Percentiles rank a stretch among this genome's conserved stretches.
These are phyloP conservation scores for Vicia faba DNA, from an alignment of 306 rosid species.

Conservation along the genomic window DNA sequence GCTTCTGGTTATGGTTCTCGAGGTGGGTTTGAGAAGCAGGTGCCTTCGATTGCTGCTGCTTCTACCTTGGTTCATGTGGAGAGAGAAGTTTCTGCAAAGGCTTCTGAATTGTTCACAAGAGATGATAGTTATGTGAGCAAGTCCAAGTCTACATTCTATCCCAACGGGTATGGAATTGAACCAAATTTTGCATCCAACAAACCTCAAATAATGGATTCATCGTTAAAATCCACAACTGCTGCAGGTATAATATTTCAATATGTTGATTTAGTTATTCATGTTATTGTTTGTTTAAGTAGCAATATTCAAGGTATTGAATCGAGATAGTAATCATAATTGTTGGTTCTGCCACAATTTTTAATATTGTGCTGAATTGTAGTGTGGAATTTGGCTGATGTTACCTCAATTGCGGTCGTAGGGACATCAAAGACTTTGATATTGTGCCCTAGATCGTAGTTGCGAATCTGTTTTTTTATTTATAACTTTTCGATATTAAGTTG, in stretches of 20 bases:
- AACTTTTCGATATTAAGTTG: background rate
- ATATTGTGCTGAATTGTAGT: background rate
- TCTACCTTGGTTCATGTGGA: constrained; percentile 41
- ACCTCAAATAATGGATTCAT: constrained; percentile 61
- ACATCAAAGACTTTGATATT: too few relatives aligned
- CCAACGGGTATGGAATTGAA: constrained; percentile 56
- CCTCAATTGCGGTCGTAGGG: background rate
- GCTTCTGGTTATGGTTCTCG: constrained; percentile 43
- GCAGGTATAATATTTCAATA: constrained; percentile 44
- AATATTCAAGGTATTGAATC: background rate
- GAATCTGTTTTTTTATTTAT: background rate
- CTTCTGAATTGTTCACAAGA: constrained; percentile 49
- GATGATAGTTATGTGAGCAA: constrained; percentile 77
- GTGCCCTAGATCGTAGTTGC: background rate
- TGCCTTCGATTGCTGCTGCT: constrained; percentile 38
- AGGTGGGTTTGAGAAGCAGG: constrained; percentile 32
- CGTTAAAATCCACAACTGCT: constrained; percentile 48
- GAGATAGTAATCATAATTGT: background rate
- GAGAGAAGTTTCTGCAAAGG: constrained; percentile 38
- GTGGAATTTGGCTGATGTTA: background rate
- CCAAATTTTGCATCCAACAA: constrained; percentile 48
- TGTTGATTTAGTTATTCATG: constrained; percentile 4
- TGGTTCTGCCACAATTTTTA: background rate
- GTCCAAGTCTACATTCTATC: constrained; percentile 48
- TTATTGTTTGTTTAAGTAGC: constrained; percentile 1